Evolutionary conservation across 2,329 filamentous ascomycete genomes (phyloP).

Genomic region (Arthrocladium fulminans): DNA sequence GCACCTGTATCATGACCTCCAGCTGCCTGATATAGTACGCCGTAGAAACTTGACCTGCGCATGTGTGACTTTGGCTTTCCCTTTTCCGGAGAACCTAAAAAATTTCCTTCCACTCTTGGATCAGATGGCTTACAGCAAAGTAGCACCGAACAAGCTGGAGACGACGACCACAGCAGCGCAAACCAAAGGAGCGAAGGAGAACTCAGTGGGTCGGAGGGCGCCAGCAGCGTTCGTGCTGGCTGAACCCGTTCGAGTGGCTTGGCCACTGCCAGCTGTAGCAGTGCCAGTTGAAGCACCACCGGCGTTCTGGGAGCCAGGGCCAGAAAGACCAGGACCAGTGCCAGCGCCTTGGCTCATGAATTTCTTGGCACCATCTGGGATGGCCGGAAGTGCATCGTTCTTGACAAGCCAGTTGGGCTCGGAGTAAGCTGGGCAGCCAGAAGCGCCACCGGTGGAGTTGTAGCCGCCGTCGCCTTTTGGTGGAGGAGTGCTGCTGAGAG

Average conservation of each 20-base stretch:
- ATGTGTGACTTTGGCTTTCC: neutral
- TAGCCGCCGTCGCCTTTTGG: slow-evolving; percentile 52
- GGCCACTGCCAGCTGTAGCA: slow-evolving; percentile 43
- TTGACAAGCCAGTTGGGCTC: slow-evolving; percentile 49
- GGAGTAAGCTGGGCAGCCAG: slow-evolving; percentile 46
- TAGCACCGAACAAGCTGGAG: slow-evolving; percentile 47
- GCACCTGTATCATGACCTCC: neutral
- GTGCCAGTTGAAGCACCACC: slow-evolving; percentile 43
- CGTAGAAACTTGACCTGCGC: neutral
- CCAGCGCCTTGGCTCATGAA: slow-evolving; percentile 53
- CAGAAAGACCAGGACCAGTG: slow-evolving; percentile 46
- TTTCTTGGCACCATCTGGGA: slow-evolving; percentile 46
- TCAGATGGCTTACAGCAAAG: slow-evolving; percentile 29
- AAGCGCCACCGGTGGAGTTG: slow-evolving; percentile 45
- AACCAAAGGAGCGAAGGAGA: slow-evolving; percentile 43
- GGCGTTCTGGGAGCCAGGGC: slow-evolving; percentile 48
- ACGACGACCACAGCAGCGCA: slow-evolving; percentile 44
- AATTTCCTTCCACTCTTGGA: neutral
- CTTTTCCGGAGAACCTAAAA: neutral
- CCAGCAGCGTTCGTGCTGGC: slow-evolving; percentile 33
- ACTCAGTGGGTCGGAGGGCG: slow-evolving; percentile 34
- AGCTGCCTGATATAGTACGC: neutral
- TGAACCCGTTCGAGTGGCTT: slow-evolving; percentile 25
- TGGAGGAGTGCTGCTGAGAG: slow-evolving; percentile 41
- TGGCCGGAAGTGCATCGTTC: slow-evolving; percentile 44